phyloP scores from a whole-genome alignment of 805 yeast species.

The Yarrowia sp. region DNA sequence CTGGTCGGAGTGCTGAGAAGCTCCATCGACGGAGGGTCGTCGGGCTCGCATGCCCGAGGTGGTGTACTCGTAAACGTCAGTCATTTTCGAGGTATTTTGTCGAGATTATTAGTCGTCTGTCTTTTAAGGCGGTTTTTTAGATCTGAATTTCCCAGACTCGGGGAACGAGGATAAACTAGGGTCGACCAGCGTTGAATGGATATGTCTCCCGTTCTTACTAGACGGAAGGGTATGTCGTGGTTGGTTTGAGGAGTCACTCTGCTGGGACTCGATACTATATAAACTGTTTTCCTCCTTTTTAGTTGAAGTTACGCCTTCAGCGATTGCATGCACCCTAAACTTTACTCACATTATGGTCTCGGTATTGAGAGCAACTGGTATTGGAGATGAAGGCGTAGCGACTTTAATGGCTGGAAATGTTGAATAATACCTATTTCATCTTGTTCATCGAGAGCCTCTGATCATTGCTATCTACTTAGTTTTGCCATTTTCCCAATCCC shows the following conservation, averaged over 20 bases:
- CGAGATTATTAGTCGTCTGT: not conserved
- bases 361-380: constrained; percentile 1
- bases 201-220: constrained; percentile 27
- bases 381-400: not conserved
- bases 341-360: not conserved
- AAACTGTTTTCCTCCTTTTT: not conserved
- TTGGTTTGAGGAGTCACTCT: constrained; percentile 7
- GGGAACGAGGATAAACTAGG: constrained; percentile 25
- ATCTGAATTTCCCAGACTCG: constrained; percentile 25
- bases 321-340: constrained; percentile 17
- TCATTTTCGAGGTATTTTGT: not conserved
- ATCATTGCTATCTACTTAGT: no score
- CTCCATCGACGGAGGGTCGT: constrained; percentile 24
- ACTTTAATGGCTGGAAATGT: no score
- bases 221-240: constrained; percentile 25
- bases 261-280: constrained; percentile 14
- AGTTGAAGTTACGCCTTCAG: not conserved
- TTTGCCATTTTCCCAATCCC: not conserved
- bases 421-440: not conserved
- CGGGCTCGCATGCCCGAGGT: constrained; percentile 18
- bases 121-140: constrained; percentile 23
- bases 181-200: constrained; percentile 26
- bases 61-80: not conserved
- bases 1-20: constrained; percentile 26
- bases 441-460: no score